These are phyloP conservation scores for Crithidia brevicula DNA, from an alignment of 208 protist species.

Conservation along the genomic window DNA sequence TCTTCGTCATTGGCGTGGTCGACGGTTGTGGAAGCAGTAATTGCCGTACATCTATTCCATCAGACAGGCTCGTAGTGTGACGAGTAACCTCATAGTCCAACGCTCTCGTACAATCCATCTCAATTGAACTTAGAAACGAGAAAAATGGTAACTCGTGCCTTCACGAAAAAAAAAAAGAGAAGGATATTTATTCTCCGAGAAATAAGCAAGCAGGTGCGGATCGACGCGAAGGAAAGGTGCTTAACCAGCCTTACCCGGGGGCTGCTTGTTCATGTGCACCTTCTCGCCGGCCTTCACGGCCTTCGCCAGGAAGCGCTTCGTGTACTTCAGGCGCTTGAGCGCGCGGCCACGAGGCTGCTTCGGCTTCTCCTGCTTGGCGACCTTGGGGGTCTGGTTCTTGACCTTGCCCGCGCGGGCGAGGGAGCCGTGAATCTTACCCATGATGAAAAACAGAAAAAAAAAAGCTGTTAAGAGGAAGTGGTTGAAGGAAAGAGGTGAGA, in stretches of 20 bases:
- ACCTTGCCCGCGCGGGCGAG: constrained; percentile 99
- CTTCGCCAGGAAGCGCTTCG: constrained; percentile 95
- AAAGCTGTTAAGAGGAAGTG: background rate
- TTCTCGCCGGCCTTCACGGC: constrained; percentile 94
- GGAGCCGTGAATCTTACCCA: constrained; percentile 98
- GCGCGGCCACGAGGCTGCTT: constrained; percentile 95
- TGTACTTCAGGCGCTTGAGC: constrained; percentile 98
- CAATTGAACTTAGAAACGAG: constrained; percentile 5
- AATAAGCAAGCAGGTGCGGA: too few relatives aligned
- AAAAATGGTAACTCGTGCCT: constrained; percentile 29
- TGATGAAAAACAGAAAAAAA: constrained; percentile 42
- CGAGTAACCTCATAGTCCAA: constrained; percentile 12
- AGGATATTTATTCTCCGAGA: background rate
- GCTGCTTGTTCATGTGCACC: constrained; percentile 94
- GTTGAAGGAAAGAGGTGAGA: background rate
- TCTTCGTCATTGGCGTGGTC: background rate
- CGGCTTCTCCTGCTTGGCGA: constrained; percentile 95
- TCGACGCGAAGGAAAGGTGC: background rate
- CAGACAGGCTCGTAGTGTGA: background rate
- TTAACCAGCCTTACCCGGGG: constrained; percentile 90
- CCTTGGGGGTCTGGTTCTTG: constrained; percentile 98
- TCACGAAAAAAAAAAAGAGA: constrained; percentile 4
- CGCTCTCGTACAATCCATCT: constrained; percentile 14
- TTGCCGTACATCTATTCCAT: background rate
- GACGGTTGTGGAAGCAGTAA: background rate